Base-by-base conservation (phyloP, 2,329 filamentous ascomycete species). In the Cytospora leucostoma region DNA sequence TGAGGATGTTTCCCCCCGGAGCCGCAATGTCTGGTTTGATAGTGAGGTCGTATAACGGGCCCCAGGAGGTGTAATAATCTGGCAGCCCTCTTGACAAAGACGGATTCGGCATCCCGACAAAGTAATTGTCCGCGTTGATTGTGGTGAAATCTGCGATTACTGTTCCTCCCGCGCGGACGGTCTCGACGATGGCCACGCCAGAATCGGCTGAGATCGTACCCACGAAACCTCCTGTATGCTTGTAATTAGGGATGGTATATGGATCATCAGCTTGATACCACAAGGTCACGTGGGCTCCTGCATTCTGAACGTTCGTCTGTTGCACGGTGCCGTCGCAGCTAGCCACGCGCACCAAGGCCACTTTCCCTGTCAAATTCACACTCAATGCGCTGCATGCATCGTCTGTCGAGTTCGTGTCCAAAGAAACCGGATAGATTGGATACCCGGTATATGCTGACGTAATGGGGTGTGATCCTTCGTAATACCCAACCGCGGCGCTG, bases 1-100 rank as follows among this genome's bases (percentile, higher is more conserved):
- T 77, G 35, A 80, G 70, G 56, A 80, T 80, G 12, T 75, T 71
- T 13, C 76, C 75, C 50, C 78, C 76, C 2, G 77, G 76, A 0
- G 76, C 71, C 17, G 74, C 73, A 55, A 79, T 65, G 53, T 79
- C 72, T 10, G 77, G 74, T 61, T 76, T 77, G 55, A 78, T 72
- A 57, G 73, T 70, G 17, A 77, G 70, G 56, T 79, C 77, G 62
- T 74, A 78, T 2, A 71, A 74, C 2, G 76, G 74, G 11, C 77
- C 77, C 75, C 77, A 79, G 12, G 74, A 74, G 17, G 74, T 77
- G 61, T 71, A 78, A 1, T 69, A 70, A 59, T 71, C 74, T 19
- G 77, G 65, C 13, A 72, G 72, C 15, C 64, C 57, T 4, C 57
- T 58, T 1, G 75, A 74, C 7, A 74, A 75, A n/a, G 67, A 54